Evolutionary conservation across 768 basidiomycete species (phyloP).

Genomic region (Hericium rajendrae): DNA sequence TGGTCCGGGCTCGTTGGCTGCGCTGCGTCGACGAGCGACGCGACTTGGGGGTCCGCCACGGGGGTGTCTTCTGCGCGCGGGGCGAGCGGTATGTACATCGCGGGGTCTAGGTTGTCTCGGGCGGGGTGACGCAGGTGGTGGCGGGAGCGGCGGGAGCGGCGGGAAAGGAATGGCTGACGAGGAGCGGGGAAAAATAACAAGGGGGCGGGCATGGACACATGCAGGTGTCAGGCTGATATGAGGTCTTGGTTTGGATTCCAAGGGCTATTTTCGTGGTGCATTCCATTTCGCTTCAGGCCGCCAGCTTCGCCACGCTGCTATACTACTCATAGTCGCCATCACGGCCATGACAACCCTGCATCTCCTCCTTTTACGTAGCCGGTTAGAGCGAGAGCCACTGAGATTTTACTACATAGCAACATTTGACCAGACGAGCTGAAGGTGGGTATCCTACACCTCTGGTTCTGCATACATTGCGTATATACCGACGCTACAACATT

Average conservation of each 20-base stretch:
- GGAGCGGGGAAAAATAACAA: not conserved
- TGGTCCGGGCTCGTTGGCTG: not conserved
- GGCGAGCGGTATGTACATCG: not conserved
- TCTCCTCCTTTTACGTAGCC: no score
- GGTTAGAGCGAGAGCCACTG: no score
- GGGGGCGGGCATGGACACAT: not conserved
- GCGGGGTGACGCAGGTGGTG: not conserved
- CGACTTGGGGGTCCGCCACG: not conserved
- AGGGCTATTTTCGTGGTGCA: not conserved
- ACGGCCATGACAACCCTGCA: no score
- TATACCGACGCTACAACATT: not conserved
- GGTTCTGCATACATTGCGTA: not conserved
- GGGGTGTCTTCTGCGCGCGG: not conserved
- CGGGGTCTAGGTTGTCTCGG: not conserved
- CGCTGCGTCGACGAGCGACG: not conserved
- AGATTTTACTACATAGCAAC: no score
- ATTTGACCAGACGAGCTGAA: no score
- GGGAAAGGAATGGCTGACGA: not conserved
- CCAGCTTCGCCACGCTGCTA: not conserved
- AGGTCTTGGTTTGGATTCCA: not conserved
- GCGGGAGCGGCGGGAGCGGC: not conserved
- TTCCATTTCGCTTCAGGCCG: not conserved
- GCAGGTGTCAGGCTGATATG: no score
- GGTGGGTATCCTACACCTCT: no score
- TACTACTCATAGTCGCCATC: not conserved